A percentile compares a stretch with the other conserved stretches of the same genome.
Conservation (phyloP, 2,329 filamentous ascomycete genomes). For the Penicillium sp. region DNA sequence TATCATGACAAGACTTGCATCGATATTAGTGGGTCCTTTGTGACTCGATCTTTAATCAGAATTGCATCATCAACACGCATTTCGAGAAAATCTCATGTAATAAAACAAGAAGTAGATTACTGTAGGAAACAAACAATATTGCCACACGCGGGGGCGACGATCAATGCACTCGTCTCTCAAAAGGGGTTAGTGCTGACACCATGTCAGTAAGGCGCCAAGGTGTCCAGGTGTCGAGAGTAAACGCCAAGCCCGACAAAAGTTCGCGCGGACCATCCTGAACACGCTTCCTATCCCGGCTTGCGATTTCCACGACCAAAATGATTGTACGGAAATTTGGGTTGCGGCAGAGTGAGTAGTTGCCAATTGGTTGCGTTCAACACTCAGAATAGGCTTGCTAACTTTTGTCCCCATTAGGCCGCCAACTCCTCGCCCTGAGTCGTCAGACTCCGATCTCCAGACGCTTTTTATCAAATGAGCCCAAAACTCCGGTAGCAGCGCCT, state of each 20-base stretch:
- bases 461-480: constrained; percentile 34
- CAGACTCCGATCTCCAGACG: constrained; percentile 32
- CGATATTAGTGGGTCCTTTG: constrained; percentile 11
- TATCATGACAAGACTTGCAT: constrained; percentile 17
- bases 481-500: constrained; percentile 22
- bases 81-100: not conserved
- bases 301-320: constrained; percentile 32
- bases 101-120: not conserved
- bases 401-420: constrained; percentile 31
- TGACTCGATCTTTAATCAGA: constrained; percentile 9
- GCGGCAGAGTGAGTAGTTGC: constrained; percentile 39
- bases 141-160: constrained; percentile 4
- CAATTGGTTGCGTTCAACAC: not conserved
- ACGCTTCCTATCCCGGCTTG: constrained; percentile 13
- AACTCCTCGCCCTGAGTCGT: constrained; percentile 34
- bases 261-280: constrained; percentile 28
- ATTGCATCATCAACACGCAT: constrained; percentile 9
- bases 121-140: constrained; percentile 3
- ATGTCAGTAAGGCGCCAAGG: not conserved
- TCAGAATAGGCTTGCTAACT: constrained; percentile 11
- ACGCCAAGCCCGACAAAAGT: constrained; percentile 39
- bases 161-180: not conserved
- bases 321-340: constrained; percentile 41
- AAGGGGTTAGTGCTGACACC: constrained; percentile 5
- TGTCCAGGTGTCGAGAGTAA: constrained; percentile 1